Conservation (phyloP, 139 green algal genomes). For the Marvania coccoides region DNA sequence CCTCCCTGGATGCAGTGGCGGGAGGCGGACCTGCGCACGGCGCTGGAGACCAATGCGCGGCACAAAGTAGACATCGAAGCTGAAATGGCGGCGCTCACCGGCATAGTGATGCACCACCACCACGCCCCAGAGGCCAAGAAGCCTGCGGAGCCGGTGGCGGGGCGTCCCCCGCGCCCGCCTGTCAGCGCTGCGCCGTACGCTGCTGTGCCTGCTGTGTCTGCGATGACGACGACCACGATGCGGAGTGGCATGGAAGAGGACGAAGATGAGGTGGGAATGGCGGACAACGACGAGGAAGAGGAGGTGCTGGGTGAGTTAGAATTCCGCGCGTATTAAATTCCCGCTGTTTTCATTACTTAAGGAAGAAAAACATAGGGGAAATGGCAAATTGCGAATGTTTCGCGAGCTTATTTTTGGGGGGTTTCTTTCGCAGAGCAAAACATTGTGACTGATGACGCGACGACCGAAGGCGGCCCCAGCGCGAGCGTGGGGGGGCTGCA, state of each 20-base stretch:
- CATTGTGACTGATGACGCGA: slow-evolving; percentile 2
- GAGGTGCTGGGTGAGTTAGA: slow-evolving; percentile 17
- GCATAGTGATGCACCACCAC: slow-evolving; percentile 25
- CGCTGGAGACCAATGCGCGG: background rate
- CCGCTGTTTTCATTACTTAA: background rate
- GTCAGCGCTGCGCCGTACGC: background rate
- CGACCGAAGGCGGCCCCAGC: background rate
- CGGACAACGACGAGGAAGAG: slow-evolving; percentile 25
- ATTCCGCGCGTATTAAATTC: background rate
- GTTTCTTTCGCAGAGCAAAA: slow-evolving; percentile 6
- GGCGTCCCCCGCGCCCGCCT: background rate
- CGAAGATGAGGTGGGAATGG: slow-evolving; percentile 17
- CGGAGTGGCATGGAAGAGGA: background rate
- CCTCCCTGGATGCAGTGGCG: slow-evolving; percentile 3
- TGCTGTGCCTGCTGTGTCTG: background rate
- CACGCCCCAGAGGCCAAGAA: slow-evolving; percentile 2
- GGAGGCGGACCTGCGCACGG: background rate
- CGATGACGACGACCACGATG: background rate
- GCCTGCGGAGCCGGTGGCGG: background rate
- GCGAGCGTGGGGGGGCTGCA: background rate
- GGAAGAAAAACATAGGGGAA: background rate
- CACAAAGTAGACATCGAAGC: background rate
- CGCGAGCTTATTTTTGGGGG: no score
- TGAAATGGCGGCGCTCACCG: slow-evolving; percentile 10
- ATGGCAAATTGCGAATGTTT: background rate